These are phyloP conservation scores for Rhizoclosmatium globosum DNA, from an alignment of 192 early-diverging fungal species.

Conservation along the genomic window DNA sequence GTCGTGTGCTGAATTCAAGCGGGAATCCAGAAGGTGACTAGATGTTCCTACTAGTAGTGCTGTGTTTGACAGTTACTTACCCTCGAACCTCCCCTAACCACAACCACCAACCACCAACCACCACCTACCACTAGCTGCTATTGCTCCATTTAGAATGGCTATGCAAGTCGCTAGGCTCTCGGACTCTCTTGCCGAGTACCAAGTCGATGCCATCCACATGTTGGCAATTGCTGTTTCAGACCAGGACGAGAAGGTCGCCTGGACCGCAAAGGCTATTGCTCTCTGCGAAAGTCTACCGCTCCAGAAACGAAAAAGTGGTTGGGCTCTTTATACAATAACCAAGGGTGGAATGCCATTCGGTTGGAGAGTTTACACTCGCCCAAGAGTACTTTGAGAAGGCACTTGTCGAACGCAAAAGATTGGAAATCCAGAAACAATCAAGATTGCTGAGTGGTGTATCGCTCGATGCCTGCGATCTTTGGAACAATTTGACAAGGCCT, in stretches of 20 bases:
- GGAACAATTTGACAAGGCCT: background rate
- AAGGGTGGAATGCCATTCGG: conserved; percentile 4
- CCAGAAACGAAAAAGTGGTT: background rate
- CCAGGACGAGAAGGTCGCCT: background rate
- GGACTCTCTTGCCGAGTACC: background rate
- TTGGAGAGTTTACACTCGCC: background rate
- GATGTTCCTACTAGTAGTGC: background rate
- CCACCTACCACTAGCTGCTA: background rate
- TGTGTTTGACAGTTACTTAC: background rate
- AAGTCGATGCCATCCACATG: conserved; percentile 19
- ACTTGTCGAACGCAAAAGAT: background rate
- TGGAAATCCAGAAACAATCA: background rate
- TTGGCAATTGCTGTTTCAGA: conserved; percentile 15
- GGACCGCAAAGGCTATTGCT: background rate
- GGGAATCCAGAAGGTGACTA: background rate
- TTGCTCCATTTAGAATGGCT: conserved; percentile 4
- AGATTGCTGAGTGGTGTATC: conserved; percentile 16
- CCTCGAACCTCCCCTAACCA: background rate
- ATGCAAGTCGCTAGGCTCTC: background rate
- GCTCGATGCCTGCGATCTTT: conserved; percentile 13
- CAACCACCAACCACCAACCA: background rate
- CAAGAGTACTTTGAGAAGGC: conserved; percentile 2
- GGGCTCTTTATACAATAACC: background rate
- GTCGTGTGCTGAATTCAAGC: background rate
- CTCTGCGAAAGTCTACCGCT: background rate